A percentile compares a stretch with the other conserved stretches of the same genome.
phyloP scores from a whole-genome alignment of 1,139 yeast species.

The Debaryomycetaceae sp. region DNA sequence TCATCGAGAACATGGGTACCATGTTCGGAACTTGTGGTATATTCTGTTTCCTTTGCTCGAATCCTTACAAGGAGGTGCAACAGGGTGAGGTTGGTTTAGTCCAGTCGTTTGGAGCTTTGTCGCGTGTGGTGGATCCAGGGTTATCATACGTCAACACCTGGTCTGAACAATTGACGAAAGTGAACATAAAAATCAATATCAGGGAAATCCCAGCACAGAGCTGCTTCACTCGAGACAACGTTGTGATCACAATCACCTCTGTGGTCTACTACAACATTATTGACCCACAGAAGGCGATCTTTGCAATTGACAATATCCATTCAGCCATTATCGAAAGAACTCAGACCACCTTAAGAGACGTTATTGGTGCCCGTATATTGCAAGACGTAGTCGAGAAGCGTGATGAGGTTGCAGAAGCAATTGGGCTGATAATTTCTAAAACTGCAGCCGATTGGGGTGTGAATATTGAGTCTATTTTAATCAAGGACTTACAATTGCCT shows the following conservation, averaged over 20 bases:
- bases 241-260: constrained; percentile 57
- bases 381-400: constrained; percentile 77
- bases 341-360: constrained; percentile 73
- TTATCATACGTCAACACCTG: constrained; percentile 62
- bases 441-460: constrained; percentile 76
- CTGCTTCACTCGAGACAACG: constrained; percentile 71
- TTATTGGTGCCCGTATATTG: constrained; percentile 61
- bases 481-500: constrained; percentile 63
- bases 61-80: constrained; percentile 59
- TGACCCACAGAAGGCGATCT: constrained; percentile 68
- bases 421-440: constrained; percentile 58
- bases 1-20: constrained; percentile 45
- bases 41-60: constrained; percentile 58
- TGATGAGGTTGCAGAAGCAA: constrained; percentile 67
- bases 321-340: constrained; percentile 68
- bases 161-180: constrained; percentile 53
- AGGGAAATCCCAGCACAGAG: constrained; percentile 65
- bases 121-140: constrained; percentile 70
- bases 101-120: constrained; percentile 65
- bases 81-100: constrained; percentile 74
- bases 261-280: constrained; percentile 67
- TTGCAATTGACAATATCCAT: constrained; percentile 53
- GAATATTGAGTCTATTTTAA: constrained; percentile 62
- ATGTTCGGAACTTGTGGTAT: constrained; percentile 55
- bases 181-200: constrained; percentile 58